phyloP scores from a whole-genome alignment of 306 rosid species.

The barrel medic (Medicago truncatula) region MtrunA17r5.0-ANR NC_053048.1:8071501-8072000 shows the following conservation, averaged over 20 bases:
- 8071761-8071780: conserved; percentile 8
- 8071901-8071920: conserved; percentile 95
- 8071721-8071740: conserved; percentile 82
- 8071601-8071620: conserved; percentile 97
- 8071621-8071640: conserved; percentile 92
- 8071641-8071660: conserved; percentile 98
- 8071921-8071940: conserved; percentile 89
- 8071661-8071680: conserved; percentile 98
- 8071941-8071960: conserved; percentile 97
- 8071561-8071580: conserved; percentile 95
- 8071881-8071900: conserved; percentile 94
- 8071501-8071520: conserved; percentile 87
- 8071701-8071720: conserved; percentile 99
- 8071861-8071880: conserved; percentile 41
- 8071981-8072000: conserved; percentile 94
- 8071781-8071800: no score
- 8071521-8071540: conserved; percentile 78
- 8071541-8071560: conserved; percentile 83
- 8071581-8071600: conserved; percentile 98
- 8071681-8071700: conserved; percentile 96
- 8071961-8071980: conserved; percentile 99
- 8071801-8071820: no score
- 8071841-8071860: conserved; percentile 33
- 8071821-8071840: conserved; percentile 28
- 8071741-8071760: conserved; percentile 22